Evolutionary conservation across 305 asterid genomes (phyloP), one percentile per base, ranked within the genome.

Genomic region (Rubia peregrina): DNA sequence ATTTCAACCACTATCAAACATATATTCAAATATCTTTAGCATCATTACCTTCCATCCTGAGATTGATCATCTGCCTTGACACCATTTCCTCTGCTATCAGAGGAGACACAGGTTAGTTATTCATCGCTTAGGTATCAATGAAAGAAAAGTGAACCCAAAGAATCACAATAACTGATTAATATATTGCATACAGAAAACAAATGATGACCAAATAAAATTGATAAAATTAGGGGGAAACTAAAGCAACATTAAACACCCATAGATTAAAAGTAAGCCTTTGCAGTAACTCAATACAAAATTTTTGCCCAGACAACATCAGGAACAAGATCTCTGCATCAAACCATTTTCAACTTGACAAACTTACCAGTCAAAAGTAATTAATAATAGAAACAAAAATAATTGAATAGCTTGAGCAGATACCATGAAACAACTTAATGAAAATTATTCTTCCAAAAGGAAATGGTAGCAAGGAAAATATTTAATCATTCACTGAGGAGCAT

Each of bases 31-130:
- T 59, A 4, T 7, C 65, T 65, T 36, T 67, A 78, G 9, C 30
- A 66, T 43, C 56, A 66, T 63, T 80, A 91, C 97, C 97, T 89
- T 86, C 96, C 97, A 79, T 91, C 89, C 71, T 85, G 97, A 77
- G 90, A 82, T 62, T 76, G 88, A 73, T 87, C 96, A 76, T 85
- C 96, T 70, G 87, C 87, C 83, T 74, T 85, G 60, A 86, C 87
- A 46, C 85, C 87, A 78, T 85, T 90, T 77, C 87, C 95, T 75
- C 96, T 92, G 84, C 75, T 55, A 21, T 19, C 13, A 62, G 21
- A 56, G 22, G 61, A 80, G 71, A 61, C 14, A 57, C 74, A 68
- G 73, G 53, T 57, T 46, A 22, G 30, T 40, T 62, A 53, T 9
- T 49, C 13, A 56, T 56, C 43, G 42, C 9, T 51, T 66, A 60